A percentile compares a stretch with the other conserved stretches of the same genome.
Evolutionary conservation across 192 early-diverging fungal genomes (phyloP).

Genomic region (Coemansia sp.): DNA sequence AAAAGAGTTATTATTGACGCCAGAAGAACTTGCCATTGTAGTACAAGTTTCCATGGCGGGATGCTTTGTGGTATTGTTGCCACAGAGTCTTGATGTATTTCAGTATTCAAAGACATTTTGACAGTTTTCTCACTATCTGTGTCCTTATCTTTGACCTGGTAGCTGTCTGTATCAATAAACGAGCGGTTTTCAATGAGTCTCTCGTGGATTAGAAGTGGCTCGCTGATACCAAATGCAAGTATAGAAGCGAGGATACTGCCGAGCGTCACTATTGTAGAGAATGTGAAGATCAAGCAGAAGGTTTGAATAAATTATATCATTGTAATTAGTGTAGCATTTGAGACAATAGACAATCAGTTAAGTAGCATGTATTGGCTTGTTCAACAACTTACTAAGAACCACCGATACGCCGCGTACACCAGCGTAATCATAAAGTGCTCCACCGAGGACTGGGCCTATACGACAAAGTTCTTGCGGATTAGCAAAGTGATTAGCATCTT

Average conservation of each 20-base stretch:
- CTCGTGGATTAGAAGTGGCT: conserved; percentile 29
- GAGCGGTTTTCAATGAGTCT: conserved; percentile 9
- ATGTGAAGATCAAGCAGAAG: too few relatives aligned
- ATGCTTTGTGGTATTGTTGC: conserved; percentile 7
- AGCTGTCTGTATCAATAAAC: conserved; percentile 1
- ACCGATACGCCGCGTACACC: conserved; percentile 40
- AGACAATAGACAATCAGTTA: neutral
- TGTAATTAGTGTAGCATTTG: neutral
- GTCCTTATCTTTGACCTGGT: neutral
- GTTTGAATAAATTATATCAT: neutral
- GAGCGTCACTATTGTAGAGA: conserved; percentile 17
- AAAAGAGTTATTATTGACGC: conserved; percentile 34
- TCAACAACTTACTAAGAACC: conserved; percentile 29
- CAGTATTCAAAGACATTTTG: neutral
- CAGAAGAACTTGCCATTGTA: conserved; percentile 46
- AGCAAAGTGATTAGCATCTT: neutral
- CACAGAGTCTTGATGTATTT: neutral
- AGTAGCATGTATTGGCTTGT: neutral
- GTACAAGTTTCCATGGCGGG: conserved; percentile 32
- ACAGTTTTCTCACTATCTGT: conserved; percentile 2
- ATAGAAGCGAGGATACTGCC: conserved; percentile 18
- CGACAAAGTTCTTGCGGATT: too few relatives aligned
- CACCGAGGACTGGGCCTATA: conserved; percentile 35
- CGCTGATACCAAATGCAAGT: conserved; percentile 28
- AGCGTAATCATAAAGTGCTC: conserved; percentile 26